A percentile compares a stretch with the other conserved stretches of the same genome.
These are phyloP conservation scores for Volvariella volvacea DNA, from an alignment of 1,284 basidiomycete genomes.

Conservation along the genomic window DNA sequence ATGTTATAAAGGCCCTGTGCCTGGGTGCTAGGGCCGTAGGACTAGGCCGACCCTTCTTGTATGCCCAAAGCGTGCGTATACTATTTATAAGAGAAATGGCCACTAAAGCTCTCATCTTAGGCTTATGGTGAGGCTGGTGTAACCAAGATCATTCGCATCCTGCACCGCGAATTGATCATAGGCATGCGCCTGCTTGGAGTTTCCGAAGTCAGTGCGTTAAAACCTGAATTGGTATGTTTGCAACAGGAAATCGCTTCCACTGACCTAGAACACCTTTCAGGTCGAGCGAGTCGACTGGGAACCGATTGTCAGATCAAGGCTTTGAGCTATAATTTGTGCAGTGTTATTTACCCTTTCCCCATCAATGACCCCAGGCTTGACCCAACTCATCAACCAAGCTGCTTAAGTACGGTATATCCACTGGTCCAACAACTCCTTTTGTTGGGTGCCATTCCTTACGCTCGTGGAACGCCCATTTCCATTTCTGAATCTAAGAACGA, in stretches of 20 bases:
- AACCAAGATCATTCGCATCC: constrained; percentile 62
- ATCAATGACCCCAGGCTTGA: too few species aligned
- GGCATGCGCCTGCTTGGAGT: constrained; percentile 80
- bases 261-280: constrained; percentile 19
- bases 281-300: constrained; percentile 68
- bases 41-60: constrained; percentile 86
- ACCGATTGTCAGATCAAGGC: constrained; percentile 31
- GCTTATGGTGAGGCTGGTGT: constrained; percentile 85
- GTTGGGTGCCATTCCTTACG: constrained; percentile 41
- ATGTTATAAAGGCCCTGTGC: constrained; percentile 88
- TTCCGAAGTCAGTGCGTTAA: constrained; percentile 61
- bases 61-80: constrained; percentile 71
- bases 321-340: constrained; percentile 21
- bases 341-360: neutral
- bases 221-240: constrained; percentile 67
- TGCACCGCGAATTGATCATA: constrained; percentile 77
- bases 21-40: constrained; percentile 89
- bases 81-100: constrained; percentile 1
- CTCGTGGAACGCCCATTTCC: constrained; percentile 55
- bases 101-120: constrained; percentile 23
- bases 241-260: neutral
- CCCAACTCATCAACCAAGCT: constrained; percentile 27
- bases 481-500: constrained; percentile 30
- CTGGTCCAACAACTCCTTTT: constrained; percentile 28
- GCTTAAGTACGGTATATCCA: constrained; percentile 28